phyloP scores from a whole-genome alignment of 495 filamentous ascomycete genomes.

The Aspergillus heteromorphus region DNA sequence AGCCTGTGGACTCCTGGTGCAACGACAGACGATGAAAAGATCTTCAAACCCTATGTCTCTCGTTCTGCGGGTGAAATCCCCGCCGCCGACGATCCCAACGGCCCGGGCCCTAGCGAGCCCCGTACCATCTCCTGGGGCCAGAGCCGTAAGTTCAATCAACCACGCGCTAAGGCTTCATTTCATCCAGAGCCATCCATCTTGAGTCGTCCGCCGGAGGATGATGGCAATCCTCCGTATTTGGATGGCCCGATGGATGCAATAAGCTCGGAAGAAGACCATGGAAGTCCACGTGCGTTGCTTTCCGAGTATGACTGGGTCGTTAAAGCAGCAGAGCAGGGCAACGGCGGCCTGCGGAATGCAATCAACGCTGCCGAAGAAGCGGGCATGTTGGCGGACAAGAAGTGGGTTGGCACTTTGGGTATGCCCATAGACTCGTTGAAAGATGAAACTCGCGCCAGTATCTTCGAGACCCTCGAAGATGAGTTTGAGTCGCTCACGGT shows the following conservation, averaged over 20 bases:
- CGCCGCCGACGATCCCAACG: slow-evolving; percentile 8
- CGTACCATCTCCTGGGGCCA: slow-evolving; percentile 60
- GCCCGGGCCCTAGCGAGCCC: slow-evolving; percentile 37
- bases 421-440: slow-evolving; percentile 83
- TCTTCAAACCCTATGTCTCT: slow-evolving; percentile 46
- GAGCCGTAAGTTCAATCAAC: slow-evolving; percentile 63
- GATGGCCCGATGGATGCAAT: slow-evolving; percentile 8
- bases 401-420: slow-evolving; percentile 83
- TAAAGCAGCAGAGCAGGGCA: slow-evolving; percentile 78
- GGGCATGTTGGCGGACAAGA: slow-evolving; percentile 58
- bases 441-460: slow-evolving; percentile 65
- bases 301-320: slow-evolving; percentile 70
- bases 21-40: slow-evolving; percentile 53
- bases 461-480: slow-evolving; percentile 68
- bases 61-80: slow-evolving; percentile 32
- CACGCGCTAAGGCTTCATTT: slow-evolving; percentile 60
- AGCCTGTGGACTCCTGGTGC: slow-evolving; percentile 53
- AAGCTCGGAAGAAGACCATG: slow-evolving; percentile 43
- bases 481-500: slow-evolving; percentile 78
- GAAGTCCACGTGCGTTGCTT: slow-evolving; percentile 53
- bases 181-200: slow-evolving; percentile 68
- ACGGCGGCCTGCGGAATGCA: slow-evolving; percentile 84
- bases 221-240: slow-evolving; percentile 13
- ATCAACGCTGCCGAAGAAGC: slow-evolving; percentile 66
- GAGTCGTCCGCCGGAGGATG: slow-evolving; percentile 49